Evolutionary conservation across 2,329 filamentous ascomycete species (phyloP).

Genomic region (Arthrobotrys megalospora): DNA sequence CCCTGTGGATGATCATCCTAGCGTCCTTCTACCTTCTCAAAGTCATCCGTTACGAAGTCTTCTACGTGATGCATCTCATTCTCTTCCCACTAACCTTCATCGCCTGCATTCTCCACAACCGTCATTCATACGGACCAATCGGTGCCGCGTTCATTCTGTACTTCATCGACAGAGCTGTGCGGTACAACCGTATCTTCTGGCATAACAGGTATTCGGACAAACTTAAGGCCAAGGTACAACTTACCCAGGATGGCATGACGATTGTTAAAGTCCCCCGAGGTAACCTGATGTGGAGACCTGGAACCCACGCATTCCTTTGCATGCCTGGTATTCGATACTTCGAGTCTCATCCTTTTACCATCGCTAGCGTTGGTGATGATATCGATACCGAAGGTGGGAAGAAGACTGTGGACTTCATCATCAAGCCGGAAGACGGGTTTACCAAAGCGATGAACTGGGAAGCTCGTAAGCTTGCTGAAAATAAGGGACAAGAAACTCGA

Average conservation of each 20-base stretch:
- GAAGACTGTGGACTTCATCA: constrained; percentile 60
- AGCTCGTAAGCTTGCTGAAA: constrained; percentile 39
- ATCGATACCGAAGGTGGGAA: constrained; percentile 61
- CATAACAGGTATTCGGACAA: constrained; percentile 58
- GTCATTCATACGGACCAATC: constrained; percentile 52
- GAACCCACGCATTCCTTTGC: constrained; percentile 56
- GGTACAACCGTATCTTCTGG: constrained; percentile 60
- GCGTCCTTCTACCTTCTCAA: constrained; percentile 61
- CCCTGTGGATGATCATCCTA: constrained; percentile 59
- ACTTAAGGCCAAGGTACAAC: constrained; percentile 54
- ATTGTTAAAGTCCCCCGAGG: constrained; percentile 58
- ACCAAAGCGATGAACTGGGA: constrained; percentile 55
- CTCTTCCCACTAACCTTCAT: constrained; percentile 59
- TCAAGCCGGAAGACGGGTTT: constrained; percentile 60
- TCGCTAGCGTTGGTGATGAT: constrained; percentile 57
- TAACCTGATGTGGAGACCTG: constrained; percentile 57
- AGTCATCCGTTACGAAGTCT: constrained; percentile 59
- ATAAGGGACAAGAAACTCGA: constrained; percentile 32
- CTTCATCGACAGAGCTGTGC: constrained; percentile 47
- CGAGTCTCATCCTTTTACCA: constrained; percentile 57
- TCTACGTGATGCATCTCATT: constrained; percentile 54
- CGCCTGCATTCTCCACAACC: constrained; percentile 59
- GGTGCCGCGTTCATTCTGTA: constrained; percentile 50
- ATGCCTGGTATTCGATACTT: constrained; percentile 59
- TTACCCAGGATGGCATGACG: constrained; percentile 58